These are phyloP conservation scores for Calonectria montana DNA, from an alignment of 2,329 filamentous ascomycete genomes.

Conservation along the genomic window DNA sequence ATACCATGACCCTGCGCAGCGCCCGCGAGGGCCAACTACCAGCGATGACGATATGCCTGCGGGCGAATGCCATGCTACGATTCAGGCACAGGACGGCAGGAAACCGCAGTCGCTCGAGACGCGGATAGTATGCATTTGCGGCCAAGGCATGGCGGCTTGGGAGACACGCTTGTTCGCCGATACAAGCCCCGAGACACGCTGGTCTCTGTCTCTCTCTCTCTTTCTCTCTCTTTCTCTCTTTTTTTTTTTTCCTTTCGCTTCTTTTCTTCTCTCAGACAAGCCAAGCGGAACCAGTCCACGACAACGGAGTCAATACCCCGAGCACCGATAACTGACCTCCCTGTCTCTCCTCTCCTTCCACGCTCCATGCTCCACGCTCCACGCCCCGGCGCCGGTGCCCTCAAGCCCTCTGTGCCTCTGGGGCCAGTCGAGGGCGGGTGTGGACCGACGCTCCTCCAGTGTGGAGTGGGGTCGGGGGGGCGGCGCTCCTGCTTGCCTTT, in stretches of 20 bases:
- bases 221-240: neutral
- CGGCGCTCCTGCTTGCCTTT: slow-evolving; percentile 16
- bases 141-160: neutral
- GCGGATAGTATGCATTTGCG: neutral
- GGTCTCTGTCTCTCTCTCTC: neutral
- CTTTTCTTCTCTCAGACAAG: neutral
- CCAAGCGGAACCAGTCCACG: slow-evolving; percentile 23
- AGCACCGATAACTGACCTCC: slow-evolving; percentile 29
- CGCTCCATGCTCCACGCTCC: slow-evolving; percentile 33
- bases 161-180: slow-evolving; percentile 24
- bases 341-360: slow-evolving; percentile 34
- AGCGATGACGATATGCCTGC: slow-evolving; percentile 16
- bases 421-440: slow-evolving; percentile 16
- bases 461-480: slow-evolving; percentile 24
- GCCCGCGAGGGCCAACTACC: neutral
- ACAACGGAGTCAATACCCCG: slow-evolving; percentile 9
- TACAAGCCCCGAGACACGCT: slow-evolving; percentile 24
- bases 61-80: neutral
- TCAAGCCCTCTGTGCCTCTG: slow-evolving; percentile 22
- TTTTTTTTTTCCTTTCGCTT: neutral
- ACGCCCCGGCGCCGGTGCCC: slow-evolving; percentile 37
- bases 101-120: neutral
- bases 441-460: slow-evolving; percentile 10
- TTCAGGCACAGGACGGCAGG: neutral
- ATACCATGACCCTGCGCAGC: slow-evolving; percentile 13